A percentile compares a stretch with the other conserved stretches of the same genome.
Evolutionary conservation across 768 basidiomycete genomes (phyloP).

Genomic region (Macrolepiota fuliginosa): DNA sequence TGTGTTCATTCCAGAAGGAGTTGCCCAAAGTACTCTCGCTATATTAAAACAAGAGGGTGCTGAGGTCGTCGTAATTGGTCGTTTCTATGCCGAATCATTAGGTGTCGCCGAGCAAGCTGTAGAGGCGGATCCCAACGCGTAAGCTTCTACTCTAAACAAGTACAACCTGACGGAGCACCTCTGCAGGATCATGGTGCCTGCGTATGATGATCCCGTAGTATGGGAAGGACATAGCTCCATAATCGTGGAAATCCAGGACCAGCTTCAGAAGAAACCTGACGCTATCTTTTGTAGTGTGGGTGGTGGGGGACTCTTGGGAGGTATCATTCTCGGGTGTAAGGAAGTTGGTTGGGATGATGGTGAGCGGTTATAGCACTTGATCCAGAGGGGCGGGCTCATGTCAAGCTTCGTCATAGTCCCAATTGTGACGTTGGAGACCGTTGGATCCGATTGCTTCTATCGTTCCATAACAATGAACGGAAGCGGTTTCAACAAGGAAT

Average conservation of each 20-base stretch:
- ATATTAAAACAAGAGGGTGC: conserved; percentile 54
- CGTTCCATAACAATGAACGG: conserved; percentile 62
- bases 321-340: conserved; percentile 66
- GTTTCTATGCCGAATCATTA: conserved; percentile 57
- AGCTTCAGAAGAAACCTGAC: conserved; percentile 55
- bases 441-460: conserved; percentile 73
- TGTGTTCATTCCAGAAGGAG: conserved; percentile 63
- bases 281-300: conserved; percentile 80
- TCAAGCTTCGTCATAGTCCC: conserved; percentile 41
- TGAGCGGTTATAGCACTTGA: conserved; percentile 25
- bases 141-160: conserved; percentile 23
- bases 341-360: conserved; percentile 67
- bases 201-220: conserved; percentile 65
- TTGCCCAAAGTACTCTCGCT: conserved; percentile 43
- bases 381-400: not conserved
- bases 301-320: conserved; percentile 70
- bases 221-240: conserved; percentile 83
- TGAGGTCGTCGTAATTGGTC: conserved; percentile 55
- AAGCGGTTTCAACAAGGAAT: conserved; percentile 28
- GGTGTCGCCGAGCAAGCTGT: conserved; percentile 46
- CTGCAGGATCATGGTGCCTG: conserved; percentile 61
- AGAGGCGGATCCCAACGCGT: conserved; percentile 49
- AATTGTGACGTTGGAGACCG: conserved; percentile 65
- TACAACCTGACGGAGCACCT: conserved; percentile 1
- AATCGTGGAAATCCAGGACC: conserved; percentile 57